These are phyloP conservation scores for Pichia scutulata DNA, from an alignment of 805 yeast species.

Conservation along the genomic window DNA sequence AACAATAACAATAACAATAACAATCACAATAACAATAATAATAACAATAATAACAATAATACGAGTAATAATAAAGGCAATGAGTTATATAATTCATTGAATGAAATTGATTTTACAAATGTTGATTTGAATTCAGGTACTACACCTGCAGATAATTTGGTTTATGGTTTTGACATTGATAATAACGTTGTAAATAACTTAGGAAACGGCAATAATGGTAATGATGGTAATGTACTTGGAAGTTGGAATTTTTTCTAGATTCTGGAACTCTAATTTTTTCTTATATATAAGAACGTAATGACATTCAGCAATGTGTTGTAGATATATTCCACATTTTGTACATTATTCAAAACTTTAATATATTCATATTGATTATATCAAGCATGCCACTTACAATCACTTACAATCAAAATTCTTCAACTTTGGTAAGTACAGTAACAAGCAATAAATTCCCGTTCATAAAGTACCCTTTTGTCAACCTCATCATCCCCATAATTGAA, in stretches of 20 bases:
- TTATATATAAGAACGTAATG: neutral
- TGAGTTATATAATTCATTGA: conserved; percentile 25
- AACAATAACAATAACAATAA: neutral
- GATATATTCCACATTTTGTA: neutral
- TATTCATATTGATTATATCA: neutral
- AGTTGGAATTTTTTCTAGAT: neutral
- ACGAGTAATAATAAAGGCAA: neutral
- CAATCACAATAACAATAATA: neutral
- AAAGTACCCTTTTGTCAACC: too few species aligned
- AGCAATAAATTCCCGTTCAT: too few species aligned
- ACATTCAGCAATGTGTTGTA: neutral
- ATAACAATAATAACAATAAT: neutral
- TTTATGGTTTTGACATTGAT: conserved; percentile 11
- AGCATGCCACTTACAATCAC: too few species aligned
- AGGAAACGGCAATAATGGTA: neutral
- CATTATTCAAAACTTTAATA: neutral
- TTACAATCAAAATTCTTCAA: too few species aligned
- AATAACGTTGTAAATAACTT: neutral
- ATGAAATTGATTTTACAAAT: conserved; percentile 33
- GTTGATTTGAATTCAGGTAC: conserved; percentile 23
- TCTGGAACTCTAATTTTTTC: neutral
- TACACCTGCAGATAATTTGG: conserved; percentile 18
- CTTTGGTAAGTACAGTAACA: too few species aligned
- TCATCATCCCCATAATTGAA: too few species aligned
- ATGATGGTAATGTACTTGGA: neutral